Base-by-base conservation (phyloP, 73 alveolate species). In the Stentor roeselii region DNA sequence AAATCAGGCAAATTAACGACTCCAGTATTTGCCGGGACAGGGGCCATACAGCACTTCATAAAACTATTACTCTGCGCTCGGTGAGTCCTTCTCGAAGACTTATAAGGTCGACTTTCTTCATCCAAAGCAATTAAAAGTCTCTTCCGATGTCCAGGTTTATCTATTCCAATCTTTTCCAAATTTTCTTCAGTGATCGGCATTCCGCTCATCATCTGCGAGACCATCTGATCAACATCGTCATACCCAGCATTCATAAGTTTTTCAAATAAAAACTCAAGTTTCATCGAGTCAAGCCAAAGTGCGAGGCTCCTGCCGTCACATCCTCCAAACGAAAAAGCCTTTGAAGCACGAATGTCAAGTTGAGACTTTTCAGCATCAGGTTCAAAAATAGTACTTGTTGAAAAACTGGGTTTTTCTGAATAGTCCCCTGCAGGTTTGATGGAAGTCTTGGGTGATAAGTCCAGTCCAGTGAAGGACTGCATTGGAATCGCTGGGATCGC, bases 321-420 rank as follows among this genome's bases (percentile, higher is more conserved):
- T 21, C 37, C 37, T 30, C 80, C 80, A 67, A 67, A 67, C 21
- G 80, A 67, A 32, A 67, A 21, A 21, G 80, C 37, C 41, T 32
- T n/a, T 67, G 80, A 67, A 21, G 34, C 15, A 11, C 80, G n/a
- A 11, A 67, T 30, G 34, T 67, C 80, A 21, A 21, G 11, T 32
- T 67, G 41, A 67, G 80, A 21, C 41, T 67, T 67, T 34, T 67
- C 80, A 67, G 37, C 80, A 67, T 67, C 80, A 30, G 80, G 80
- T 32, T 67, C 80, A 67, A 67, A 67, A 32, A 67, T 27, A 21
- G 80, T 21, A 21, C 50, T 30, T 67, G 80, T 32, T 21, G 41
- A 21, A 21, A 21, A 21, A 67, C 80, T 67, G 21, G 67, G 67
- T 21, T 50, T 50, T n/a, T n/a, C n/a, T n/a, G n/a, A n/a, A 58